Percentiles rank a stretch among this genome's conserved stretches.
These are phyloP conservation scores for Coelastrella sp. DNA, from an alignment of 139 green algal genomes.

Conservation along the genomic window DNA sequence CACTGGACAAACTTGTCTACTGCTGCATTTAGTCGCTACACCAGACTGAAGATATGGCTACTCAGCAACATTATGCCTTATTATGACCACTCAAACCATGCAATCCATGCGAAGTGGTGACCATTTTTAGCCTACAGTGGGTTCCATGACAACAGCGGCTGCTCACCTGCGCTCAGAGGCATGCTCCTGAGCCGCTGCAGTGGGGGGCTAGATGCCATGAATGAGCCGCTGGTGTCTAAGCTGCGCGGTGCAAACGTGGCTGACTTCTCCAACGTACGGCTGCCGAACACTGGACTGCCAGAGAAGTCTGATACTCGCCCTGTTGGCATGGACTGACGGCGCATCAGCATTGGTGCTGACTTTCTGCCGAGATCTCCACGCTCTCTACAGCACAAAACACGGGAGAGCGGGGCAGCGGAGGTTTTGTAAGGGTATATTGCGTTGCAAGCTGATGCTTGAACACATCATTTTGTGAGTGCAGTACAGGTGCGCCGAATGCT, in stretches of 20 bases:
- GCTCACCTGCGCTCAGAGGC: not conserved
- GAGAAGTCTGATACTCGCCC: not conserved
- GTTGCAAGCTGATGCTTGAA: not conserved
- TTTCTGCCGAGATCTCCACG: not conserved
- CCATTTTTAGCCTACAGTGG: not conserved
- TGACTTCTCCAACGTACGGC: not conserved
- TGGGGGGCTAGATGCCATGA: not conserved
- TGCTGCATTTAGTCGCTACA: too few species aligned
- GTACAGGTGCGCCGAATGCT: not conserved
- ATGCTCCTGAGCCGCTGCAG: constrained; percentile 14
- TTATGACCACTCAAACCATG: too few species aligned
- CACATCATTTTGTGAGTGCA: not conserved
- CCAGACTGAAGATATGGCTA: too few species aligned
- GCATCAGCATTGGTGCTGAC: not conserved
- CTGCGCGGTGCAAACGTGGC: not conserved
- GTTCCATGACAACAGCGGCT: not conserved
- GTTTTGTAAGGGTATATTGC: not conserved
- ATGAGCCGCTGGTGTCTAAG: not conserved
- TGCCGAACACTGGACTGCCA: not conserved
- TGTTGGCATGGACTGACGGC: not conserved
- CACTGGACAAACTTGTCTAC: too few species aligned
- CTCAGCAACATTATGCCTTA: too few species aligned
- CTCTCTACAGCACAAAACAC: not conserved
- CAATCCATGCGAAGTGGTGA: not conserved
- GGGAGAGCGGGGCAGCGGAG: not conserved